phyloP scores from a whole-genome alignment of 257 asterid genomes.

The Scutellaria minor region DNA sequence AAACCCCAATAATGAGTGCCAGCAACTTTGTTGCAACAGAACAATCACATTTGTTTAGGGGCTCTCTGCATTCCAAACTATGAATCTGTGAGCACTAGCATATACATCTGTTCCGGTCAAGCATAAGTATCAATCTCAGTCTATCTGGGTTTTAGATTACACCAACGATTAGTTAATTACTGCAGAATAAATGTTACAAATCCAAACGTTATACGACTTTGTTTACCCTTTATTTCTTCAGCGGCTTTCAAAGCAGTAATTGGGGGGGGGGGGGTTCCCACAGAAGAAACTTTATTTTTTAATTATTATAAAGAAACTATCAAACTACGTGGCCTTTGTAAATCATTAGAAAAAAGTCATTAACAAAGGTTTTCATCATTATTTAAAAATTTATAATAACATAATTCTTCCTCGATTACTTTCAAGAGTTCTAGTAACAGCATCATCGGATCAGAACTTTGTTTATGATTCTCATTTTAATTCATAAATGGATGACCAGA shows the following conservation, averaged over 20 bases:
- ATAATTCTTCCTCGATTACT: slow-evolving; percentile 12
- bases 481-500: not conserved
- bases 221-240: no score
- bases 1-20: not conserved
- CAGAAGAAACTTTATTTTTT: slow-evolving; percentile 21
- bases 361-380: not conserved
- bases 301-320: not conserved
- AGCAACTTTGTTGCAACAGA: not conserved
- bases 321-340: not conserved
- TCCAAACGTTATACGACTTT: no score
- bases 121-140: not conserved
- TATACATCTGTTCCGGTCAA: not conserved
- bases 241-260: no score
- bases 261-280: slow-evolving; percentile 18
- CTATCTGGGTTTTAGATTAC: not conserved
- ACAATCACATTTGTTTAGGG: not conserved
- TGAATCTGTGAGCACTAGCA: slow-evolving; percentile 16
- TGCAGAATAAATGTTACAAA: not conserved
- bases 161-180: not conserved
- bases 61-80: slow-evolving; percentile 3
- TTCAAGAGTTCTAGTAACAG: slow-evolving; percentile 22
- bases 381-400: not conserved
- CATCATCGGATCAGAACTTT: not conserved
- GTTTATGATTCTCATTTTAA: not conserved
- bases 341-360: not conserved